These are phyloP conservation scores for Prunus padus DNA, from an alignment of 306 rosid species.

Conservation along the genomic window DNA sequence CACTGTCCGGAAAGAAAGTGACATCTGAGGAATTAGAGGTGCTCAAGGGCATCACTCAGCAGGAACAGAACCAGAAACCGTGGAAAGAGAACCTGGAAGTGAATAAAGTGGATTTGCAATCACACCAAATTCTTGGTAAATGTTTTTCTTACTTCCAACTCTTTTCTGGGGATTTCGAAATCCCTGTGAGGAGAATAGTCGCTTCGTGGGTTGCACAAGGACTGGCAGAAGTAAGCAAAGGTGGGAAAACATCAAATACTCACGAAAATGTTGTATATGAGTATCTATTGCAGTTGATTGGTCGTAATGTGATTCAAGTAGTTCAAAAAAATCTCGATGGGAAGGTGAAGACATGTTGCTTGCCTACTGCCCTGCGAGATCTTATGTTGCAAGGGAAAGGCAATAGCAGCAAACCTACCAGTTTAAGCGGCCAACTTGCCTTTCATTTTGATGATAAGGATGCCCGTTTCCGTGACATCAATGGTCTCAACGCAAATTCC, in stretches of 20 bases:
- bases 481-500: background rate
- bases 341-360: conserved; percentile 12
- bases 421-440: background rate
- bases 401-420: background rate
- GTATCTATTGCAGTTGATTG: background rate
- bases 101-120: background rate
- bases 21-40: background rate
- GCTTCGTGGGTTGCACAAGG: conserved; percentile 11
- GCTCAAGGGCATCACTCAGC: conserved; percentile 1
- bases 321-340: conserved; percentile 16
- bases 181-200: conserved; percentile 20
- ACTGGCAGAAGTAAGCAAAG: background rate
- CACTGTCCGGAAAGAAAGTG: background rate
- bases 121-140: background rate
- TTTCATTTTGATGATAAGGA: background rate
- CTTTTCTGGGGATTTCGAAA: conserved; percentile 14
- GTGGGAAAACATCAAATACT: too few relatives aligned
- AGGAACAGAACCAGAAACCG: background rate
- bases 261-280: background rate
- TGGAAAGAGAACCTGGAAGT: background rate
- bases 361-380: conserved; percentile 9
- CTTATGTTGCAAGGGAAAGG: background rate
- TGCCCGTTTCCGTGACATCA: background rate
- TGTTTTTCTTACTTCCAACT: conserved; percentile 12
- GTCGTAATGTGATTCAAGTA: conserved; percentile 14